phyloP scores from a whole-genome alignment of 257 asterid genomes.

The Solanum etuberosum region DNA sequence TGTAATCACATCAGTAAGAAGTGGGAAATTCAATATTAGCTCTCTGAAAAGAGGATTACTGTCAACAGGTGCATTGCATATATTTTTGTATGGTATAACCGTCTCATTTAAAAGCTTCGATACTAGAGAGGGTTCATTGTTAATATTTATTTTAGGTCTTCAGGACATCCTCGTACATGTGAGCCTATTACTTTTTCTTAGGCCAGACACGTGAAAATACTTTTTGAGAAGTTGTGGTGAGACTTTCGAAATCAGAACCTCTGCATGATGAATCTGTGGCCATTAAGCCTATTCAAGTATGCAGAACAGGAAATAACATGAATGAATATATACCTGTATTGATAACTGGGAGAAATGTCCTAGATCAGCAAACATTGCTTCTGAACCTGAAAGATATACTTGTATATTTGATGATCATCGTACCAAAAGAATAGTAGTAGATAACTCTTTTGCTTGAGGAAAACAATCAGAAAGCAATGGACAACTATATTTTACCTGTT shows the following conservation, averaged over 20 bases:
- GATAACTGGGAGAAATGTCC: slow-evolving; percentile 94
- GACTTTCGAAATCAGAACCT: background rate
- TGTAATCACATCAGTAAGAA: background rate
- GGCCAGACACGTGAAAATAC: background rate
- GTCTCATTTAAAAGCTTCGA: background rate
- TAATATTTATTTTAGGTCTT: background rate
- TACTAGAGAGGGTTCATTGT: background rate
- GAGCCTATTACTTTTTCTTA: background rate
- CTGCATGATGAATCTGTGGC: background rate
- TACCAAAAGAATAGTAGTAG: background rate
- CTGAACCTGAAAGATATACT: slow-evolving; percentile 57
- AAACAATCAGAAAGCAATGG: background rate
- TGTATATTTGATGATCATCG: background rate
- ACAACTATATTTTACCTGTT: slow-evolving; percentile 39
- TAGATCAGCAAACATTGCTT: slow-evolving; percentile 98
- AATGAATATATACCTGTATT: slow-evolving; percentile 48
- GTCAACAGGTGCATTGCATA: background rate
- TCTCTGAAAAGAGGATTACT: background rate
- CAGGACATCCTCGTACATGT: background rate
- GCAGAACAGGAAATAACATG: background rate
- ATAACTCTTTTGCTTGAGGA: background rate
- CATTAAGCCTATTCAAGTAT: background rate
- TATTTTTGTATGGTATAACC: background rate
- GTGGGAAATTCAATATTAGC: background rate
- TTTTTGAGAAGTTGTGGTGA: background rate